A percentile compares a stretch with the other conserved stretches of the same genome.
Evolutionary conservation across 2,329 filamentous ascomycete genomes (phyloP).

Genomic region (Helotiales sp.): DNA sequence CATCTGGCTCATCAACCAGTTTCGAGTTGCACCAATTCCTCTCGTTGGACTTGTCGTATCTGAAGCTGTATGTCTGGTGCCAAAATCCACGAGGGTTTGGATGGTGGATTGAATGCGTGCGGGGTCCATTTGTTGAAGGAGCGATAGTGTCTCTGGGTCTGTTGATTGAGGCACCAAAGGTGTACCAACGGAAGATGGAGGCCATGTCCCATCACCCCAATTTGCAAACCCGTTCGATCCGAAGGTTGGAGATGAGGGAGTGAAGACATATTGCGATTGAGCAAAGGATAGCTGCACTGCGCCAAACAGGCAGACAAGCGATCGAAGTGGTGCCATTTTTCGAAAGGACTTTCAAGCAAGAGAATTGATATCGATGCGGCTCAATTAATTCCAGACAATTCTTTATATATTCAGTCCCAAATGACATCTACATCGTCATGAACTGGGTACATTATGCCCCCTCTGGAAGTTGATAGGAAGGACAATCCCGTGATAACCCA

Average conservation of each 20-base stretch:
- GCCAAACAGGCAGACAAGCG: not conserved
- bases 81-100: conserved; percentile 53
- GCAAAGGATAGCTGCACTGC: not conserved
- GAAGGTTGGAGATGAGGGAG: not conserved
- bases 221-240: conserved; percentile 14
- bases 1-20: conserved; percentile 55
- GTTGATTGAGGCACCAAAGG: conserved; percentile 12
- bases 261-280: not conserved
- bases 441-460: not conserved
- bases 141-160: conserved; percentile 7
- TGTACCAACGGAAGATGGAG: conserved; percentile 6
- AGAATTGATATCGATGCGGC: not conserved
- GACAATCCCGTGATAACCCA: not conserved
- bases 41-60: conserved; percentile 48
- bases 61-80: conserved; percentile 56
- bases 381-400: not conserved
- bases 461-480: not conserved
- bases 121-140: conserved; percentile 24
- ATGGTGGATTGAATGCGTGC: conserved; percentile 50
- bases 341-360: not conserved
- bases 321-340: not conserved
- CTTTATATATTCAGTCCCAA: not conserved
- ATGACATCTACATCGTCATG: not conserved
- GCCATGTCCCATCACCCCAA: conserved; percentile 14
- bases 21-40: conserved; percentile 56